A percentile compares a stretch with the other conserved stretches of the same genome.
These are phyloP conservation scores for Apiospora phragmitis DNA, from an alignment of 2,329 filamentous ascomycete genomes.

Conservation along the genomic window DNA sequence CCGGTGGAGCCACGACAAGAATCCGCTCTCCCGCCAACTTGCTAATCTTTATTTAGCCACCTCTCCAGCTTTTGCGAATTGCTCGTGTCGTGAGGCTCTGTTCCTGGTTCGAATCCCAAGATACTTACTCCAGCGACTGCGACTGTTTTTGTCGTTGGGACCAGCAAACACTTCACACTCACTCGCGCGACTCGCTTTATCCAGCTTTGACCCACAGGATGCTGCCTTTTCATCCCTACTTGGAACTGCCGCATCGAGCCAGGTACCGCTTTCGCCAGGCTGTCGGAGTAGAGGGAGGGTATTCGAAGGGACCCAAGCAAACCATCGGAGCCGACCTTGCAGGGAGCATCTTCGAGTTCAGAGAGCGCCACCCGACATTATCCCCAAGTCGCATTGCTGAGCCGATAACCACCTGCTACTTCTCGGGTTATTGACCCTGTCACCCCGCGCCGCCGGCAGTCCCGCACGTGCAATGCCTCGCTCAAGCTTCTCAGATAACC, in stretches of 20 bases:
- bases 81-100: conserved; percentile 1
- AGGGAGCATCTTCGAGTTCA: background rate
- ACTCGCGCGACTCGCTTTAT: background rate
- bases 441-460: background rate
- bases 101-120: background rate
- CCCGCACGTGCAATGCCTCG: conserved; percentile 34
- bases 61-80: background rate
- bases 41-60: conserved; percentile 5
- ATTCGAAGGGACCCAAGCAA: background rate
- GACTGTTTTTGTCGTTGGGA: background rate
- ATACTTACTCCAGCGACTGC: background rate
- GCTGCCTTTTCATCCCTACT: background rate
- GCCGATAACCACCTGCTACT: background rate
- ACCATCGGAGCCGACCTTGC: background rate
- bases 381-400: background rate
- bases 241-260: background rate
- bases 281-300: background rate
- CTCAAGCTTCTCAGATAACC: conserved; percentile 47
- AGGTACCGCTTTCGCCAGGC: background rate
- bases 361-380: background rate
- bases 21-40: conserved; percentile 3
- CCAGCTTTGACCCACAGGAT: background rate
- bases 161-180: background rate
- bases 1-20: background rate
- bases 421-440: background rate